Conservation (phyloP, 306 rosid genomes). For the Cicer arietinum region DNA sequence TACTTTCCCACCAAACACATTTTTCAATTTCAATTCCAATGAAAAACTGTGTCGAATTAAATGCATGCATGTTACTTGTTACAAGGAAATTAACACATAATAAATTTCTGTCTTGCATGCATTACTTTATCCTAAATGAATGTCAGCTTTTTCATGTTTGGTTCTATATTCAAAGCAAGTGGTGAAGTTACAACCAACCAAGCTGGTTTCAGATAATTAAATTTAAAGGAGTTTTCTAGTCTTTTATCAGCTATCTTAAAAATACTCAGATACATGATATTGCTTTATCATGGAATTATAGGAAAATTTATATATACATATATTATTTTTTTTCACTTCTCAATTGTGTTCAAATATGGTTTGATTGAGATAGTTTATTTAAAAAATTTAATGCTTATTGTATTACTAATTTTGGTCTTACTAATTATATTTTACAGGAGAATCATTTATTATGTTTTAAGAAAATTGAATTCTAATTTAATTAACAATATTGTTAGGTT, state of each 20-base stretch:
- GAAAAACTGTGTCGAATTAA: not conserved
- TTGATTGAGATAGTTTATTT: no score
- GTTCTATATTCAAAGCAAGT: constrained; percentile 41
- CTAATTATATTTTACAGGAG: not conserved
- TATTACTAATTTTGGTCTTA: not conserved
- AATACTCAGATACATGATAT: constrained; percentile 46
- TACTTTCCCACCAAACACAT: not conserved
- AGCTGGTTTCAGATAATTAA: not conserved
- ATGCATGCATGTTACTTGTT: constrained; percentile 6
- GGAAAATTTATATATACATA: not conserved
- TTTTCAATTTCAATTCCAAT: not conserved
- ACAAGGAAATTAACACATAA: not conserved
- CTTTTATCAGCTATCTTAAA: not conserved
- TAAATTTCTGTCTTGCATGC: constrained; percentile 37
- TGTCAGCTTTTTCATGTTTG: constrained; percentile 57
- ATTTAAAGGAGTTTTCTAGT: not conserved
- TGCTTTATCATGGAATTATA: not conserved
- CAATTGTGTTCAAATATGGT: constrained; percentile 15
- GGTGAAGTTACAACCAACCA: constrained; percentile 20
- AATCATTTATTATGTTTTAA: not conserved
- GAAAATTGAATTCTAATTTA: not conserved
- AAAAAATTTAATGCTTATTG: no score
- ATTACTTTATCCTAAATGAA: constrained; percentile 14
- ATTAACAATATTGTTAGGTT: no score
- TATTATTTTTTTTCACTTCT: not conserved